phyloP scores from a whole-genome alignment of 768 basidiomycete species.

The Mycena haematopus region DNA sequence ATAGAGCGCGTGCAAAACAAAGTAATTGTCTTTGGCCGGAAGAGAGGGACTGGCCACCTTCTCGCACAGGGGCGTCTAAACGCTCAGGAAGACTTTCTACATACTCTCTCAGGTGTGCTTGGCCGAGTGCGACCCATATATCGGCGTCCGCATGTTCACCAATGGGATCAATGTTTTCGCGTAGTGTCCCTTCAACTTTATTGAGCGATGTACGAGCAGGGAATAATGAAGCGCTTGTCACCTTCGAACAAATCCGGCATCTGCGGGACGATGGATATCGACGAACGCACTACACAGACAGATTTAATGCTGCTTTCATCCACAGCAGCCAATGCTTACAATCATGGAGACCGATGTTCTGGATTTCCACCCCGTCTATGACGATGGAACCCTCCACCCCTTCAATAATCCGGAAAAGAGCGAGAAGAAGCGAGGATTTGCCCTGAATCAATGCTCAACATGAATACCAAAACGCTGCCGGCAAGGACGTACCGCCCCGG shows the following conservation, averaged over 20 bases:
- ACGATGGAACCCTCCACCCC: conserved; percentile 68
- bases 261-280: conserved; percentile 88
- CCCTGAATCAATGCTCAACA: conserved; percentile 9
- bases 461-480: too few relatives aligned
- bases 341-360: conserved; percentile 76
- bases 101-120: conserved; percentile 76
- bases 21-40: conserved; percentile 87
- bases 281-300: conserved; percentile 63
- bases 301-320: not conserved
- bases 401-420: conserved; percentile 81
- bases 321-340: conserved; percentile 46
- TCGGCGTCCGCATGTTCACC: conserved; percentile 75
- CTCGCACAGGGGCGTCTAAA: conserved; percentile 75
- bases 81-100: conserved; percentile 68
- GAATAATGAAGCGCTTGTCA: not conserved
- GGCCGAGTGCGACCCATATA: conserved; percentile 87
- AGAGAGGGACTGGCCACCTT: conserved; percentile 83
- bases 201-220: not conserved
- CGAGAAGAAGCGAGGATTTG: conserved; percentile 59
- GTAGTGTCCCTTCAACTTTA: conserved; percentile 63
- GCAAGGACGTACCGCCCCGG: conserved; percentile 64
- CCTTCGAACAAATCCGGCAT: conserved; percentile 47
- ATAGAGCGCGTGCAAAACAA: conserved; percentile 86
- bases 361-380: conserved; percentile 81
- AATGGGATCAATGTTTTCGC: conserved; percentile 91